Base-by-base conservation (phyloP, 257 asterid genomes). In the Oldenlandia corymbosa region DNA sequence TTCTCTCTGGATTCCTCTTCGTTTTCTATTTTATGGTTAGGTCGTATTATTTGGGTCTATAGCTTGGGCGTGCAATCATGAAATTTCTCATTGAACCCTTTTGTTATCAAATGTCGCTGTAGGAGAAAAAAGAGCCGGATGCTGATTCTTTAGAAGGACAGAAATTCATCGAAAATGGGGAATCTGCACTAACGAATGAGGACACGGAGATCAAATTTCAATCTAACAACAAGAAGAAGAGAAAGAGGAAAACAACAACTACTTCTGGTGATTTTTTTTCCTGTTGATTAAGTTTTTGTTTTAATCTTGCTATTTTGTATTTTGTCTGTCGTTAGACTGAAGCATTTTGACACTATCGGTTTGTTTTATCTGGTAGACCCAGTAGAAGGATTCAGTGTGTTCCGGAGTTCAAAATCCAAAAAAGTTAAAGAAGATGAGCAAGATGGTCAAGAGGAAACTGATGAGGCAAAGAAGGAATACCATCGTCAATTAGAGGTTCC, bases 401-500 rank as follows among this genome's bases (percentile, higher is more conserved):
- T 82, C 75, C 82, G 76, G 70, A 72, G 83, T 68, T 81, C 91
- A 21, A 82, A 81, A 71, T 70, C 78, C 47, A 80, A 78, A 72
- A 78, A 65, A 34, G 75, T 58, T 32, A 68, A 58, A 41, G 73
- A 79, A 59, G 85, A 60, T 71, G 68, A 39, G 56, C 82, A 65
- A 12, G 64, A 64, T 13, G 72, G 77, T 8, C 80, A 76, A 62
- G 76, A 75, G 67, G 86, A 71, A 71, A 62, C 72, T 71, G 11
- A 61, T 34, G 73, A 62, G 71, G 82, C 76, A 57, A 91, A 91
- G 82, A 91, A 91, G 73, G 95, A 84, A 76, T 88, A 84, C 71
- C 67, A 88, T 79, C 88, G 79, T 65, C 91, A 81, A 62, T 57
- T 85, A 80, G 95, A 91, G 96, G 97, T 91, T 26, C 6, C 4